phyloP scores from a whole-genome alignment of 2,329 filamentous ascomycete genomes.

The Fusarium miscanthi region DNA sequence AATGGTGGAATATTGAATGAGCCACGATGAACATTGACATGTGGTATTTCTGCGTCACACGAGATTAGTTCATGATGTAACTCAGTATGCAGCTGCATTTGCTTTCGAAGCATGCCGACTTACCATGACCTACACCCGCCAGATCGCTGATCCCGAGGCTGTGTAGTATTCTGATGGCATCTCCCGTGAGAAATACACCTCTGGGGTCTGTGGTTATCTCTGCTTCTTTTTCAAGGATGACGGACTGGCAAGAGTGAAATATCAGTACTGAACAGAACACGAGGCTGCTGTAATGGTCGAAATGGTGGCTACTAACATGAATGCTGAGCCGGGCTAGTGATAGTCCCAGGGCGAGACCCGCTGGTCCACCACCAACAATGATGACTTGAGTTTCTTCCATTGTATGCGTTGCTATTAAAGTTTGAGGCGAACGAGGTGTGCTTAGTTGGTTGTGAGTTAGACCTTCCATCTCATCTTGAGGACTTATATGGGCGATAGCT shows the following conservation, averaged over 20 bases:
- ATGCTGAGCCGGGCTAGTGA: not conserved
- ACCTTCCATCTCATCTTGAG: too few species aligned
- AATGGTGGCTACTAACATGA: not conserved
- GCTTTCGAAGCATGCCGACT: rapidly evolving
- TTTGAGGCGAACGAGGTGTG: rapidly evolving
- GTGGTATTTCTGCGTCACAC: not conserved
- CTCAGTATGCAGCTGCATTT: too few species aligned
- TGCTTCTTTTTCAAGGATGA: not conserved
- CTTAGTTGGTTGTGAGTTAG: rapidly evolving
- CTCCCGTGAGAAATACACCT: not conserved
- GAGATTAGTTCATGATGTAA: not conserved
- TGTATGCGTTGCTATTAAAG: too few species aligned
- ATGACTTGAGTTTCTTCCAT: not conserved
- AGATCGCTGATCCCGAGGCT: not conserved
- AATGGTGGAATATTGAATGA: not conserved
- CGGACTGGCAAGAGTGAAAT: not conserved
- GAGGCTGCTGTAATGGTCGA: too few species aligned
- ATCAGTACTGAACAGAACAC: not conserved
- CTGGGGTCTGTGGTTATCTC: not conserved
- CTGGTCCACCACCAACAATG: not conserved
- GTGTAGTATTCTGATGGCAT: not conserved
- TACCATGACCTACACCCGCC: not conserved
- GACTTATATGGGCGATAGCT: not conserved
- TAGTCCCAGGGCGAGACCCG: not conserved
- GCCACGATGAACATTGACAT: not conserved